Evolutionary conservation across 768 basidiomycete genomes (phyloP), one percentile per base, ranked within the genome.

Genomic region (Mycena kentingensis): DNA sequence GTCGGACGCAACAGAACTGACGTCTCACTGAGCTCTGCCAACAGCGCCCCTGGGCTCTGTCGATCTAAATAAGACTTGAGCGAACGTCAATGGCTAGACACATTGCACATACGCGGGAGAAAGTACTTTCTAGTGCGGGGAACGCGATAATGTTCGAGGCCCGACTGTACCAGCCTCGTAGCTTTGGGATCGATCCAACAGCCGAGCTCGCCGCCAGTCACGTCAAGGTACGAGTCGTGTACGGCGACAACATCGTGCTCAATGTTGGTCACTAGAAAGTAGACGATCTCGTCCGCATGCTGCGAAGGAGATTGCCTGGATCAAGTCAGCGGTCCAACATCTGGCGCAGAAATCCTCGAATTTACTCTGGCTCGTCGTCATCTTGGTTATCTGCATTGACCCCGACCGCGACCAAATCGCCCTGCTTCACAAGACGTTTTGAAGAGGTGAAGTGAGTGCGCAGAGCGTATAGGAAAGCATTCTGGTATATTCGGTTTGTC

Each of bases 161-260:
- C 94, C 0, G 83, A 77, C 67, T 95, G 90, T 7, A 89, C 68
- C 62, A 98, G 81, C 47, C 84, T 83, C 18, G 96, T 96, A 6
- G 77, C 65, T 2, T 75, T 65, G 1, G 84, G 70, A 61, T 98
- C 91, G 18, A 97, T 77, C 80, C 89, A 90, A 62, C 88, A 95
- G 0, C 96, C 96, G 16, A 94, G 65, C 60, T 90, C 83, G 4
- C 88, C 90, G 18, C 78, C 67, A 0, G 78, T 76, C 2, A 78
- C 78, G 15, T 83, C 81, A 21, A 79, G 72, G 58, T 82, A 80
- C 5, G 80, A 65, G 55, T 85, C 83, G 19, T 70, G 68, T 29
- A 66, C 67, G 28, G 76, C 61, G 5, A 83, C 65, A 0, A 83
- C 70, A 46, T 84, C 82, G 63, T 84, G 81, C 27, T 90, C 87